Evolutionary conservation across 2,329 filamentous ascomycete species (phyloP).

Genomic region (Fusarium pseudograminearum): DNA sequence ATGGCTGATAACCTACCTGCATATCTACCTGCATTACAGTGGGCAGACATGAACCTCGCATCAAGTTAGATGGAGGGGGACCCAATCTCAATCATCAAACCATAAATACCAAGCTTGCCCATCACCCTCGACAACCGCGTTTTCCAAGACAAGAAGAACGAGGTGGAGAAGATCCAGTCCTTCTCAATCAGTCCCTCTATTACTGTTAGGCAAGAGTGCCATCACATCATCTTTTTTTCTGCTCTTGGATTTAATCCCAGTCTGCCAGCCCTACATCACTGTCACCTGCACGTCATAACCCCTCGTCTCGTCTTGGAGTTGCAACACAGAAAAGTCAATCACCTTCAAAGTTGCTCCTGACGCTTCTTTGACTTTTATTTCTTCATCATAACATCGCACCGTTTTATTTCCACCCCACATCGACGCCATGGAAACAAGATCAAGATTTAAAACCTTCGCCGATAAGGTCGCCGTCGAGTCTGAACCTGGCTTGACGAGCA

Average conservation of each 20-base stretch:
- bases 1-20: constrained; percentile 26
- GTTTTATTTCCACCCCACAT: background rate
- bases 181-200: constrained; percentile 4
- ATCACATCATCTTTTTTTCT: constrained; percentile 18
- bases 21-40: background rate
- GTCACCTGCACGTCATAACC: constrained; percentile 41
- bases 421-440: constrained; percentile 49
- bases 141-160: constrained; percentile 19
- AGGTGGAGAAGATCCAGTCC: constrained; percentile 35
- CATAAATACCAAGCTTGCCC: constrained; percentile 42
- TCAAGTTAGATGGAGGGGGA: background rate
- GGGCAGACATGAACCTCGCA: background rate
- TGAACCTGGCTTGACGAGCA: constrained; percentile 80
- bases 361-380: constrained; percentile 7
- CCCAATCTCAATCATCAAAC: constrained; percentile 11
- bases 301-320: constrained; percentile 13
- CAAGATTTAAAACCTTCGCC: constrained; percentile 57
- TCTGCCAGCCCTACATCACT: constrained; percentile 23
- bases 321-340: constrained; percentile 5
- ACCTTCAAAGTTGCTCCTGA: constrained; percentile 12
- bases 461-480: constrained; percentile 77
- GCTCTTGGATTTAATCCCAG: constrained; percentile 21
- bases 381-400: background rate
- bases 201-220: constrained; percentile 14
- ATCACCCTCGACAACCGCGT: constrained; percentile 32